A percentile compares a stretch with the other conserved stretches of the same genome.
Evolutionary conservation across 23 red algal species (phyloP).

Genomic region (Gracilaria gracilis): DNA sequence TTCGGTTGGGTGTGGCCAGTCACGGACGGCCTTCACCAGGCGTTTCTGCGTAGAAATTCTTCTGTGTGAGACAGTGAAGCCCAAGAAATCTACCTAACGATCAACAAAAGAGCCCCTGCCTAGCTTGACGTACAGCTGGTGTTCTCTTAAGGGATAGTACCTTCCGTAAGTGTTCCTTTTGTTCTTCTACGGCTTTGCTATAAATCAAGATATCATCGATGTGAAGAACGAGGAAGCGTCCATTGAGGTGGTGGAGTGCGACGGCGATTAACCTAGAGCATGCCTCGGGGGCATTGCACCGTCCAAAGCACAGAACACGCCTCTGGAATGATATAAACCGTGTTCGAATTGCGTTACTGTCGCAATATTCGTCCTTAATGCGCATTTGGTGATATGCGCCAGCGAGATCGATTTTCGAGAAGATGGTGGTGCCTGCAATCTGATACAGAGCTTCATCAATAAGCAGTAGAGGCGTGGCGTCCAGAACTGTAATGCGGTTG

Average conservation of each 20-base stretch:
- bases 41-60: constrained; percentile 7
- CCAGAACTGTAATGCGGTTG: no score
- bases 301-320: no score
- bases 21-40: not conserved
- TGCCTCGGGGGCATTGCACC: no score
- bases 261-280: not conserved
- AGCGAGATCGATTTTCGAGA: no score
- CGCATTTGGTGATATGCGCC: no score
- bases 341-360: no score
- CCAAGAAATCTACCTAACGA: constrained; percentile 10
- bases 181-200: constrained; percentile 25
- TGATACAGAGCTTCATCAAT: no score
- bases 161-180: constrained; percentile 13
- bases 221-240: constrained; percentile 24
- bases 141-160: not conserved
- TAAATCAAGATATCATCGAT: constrained; percentile 48
- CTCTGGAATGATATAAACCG: no score
- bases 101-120: constrained; percentile 13
- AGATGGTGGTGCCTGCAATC: no score
- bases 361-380: no score
- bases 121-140: not conserved
- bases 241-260: constrained; percentile 4
- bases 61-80: constrained; percentile 2
- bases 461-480: no score
- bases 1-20: not conserved